A percentile compares a stretch with the other conserved stretches of the same genome.
Conservation (phyloP, 352 stramenopile genomes). For the Pythium diclinum region DNA sequence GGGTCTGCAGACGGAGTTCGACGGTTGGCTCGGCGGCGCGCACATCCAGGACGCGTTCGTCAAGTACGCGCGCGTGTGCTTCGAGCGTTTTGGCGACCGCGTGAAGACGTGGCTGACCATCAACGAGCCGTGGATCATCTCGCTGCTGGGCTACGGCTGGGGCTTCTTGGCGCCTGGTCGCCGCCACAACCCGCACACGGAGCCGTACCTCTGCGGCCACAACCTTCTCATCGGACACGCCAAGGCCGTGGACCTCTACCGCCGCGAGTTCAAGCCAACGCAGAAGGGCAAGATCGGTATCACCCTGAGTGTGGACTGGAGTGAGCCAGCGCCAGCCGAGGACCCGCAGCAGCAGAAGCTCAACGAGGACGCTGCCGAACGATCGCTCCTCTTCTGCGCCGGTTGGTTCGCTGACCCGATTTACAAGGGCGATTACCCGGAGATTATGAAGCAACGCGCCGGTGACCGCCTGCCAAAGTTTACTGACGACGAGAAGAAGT, state of each 20-base stretch:
- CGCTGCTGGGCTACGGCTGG: constrained; percentile 38
- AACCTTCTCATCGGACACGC: constrained; percentile 89
- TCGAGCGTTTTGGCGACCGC: constrained; percentile 88
- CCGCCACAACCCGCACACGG: constrained; percentile 31
- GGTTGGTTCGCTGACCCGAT: constrained; percentile 92
- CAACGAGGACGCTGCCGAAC: constrained; percentile 62
- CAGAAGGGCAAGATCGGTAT: constrained; percentile 89
- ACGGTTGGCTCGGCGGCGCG: constrained; percentile 46
- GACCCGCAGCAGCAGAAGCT: constrained; percentile 46
- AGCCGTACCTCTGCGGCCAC: constrained; percentile 57
- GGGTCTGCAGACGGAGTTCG: constrained; percentile 56
- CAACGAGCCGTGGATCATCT: constrained; percentile 89
- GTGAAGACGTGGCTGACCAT: constrained; percentile 93
- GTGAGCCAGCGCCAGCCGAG: constrained; percentile 59
- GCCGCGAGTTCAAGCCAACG: constrained; percentile 32
- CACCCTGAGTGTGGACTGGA: constrained; percentile 88
- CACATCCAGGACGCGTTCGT: constrained; percentile 68
- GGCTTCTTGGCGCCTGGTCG: constrained; percentile 72
- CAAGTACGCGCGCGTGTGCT: constrained; percentile 83
- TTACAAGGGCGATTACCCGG: constrained; percentile 88
- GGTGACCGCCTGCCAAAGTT: constrained; percentile 1
- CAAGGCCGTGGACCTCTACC: constrained; percentile 74
- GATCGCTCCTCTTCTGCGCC: constrained; percentile 84
- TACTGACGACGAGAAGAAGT: not conserved
- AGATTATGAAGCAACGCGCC: constrained; percentile 68